These are phyloP conservation scores for Penicillium brevicompactum DNA, from an alignment of 2,329 filamentous ascomycete genomes.

Conservation along the genomic window DNA sequence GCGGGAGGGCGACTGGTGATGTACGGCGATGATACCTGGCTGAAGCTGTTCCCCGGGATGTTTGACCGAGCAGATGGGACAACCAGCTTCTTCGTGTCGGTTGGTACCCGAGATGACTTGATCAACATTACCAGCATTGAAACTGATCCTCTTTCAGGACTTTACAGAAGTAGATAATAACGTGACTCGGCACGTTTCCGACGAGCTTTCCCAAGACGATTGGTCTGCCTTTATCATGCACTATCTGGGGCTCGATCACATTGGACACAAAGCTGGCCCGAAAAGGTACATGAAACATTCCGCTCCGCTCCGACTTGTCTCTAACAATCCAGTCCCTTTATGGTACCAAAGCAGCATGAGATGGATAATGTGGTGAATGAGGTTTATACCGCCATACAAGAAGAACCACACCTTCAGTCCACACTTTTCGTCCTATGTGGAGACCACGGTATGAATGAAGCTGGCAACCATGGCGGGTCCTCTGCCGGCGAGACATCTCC, in stretches of 20 bases:
- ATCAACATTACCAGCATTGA: background rate
- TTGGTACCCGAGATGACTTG: conserved; percentile 41
- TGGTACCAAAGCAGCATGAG: conserved; percentile 89
- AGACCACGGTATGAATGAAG: conserved; percentile 99
- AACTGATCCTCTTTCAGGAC: conserved; percentile 60
- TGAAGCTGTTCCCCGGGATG: conserved; percentile 89
- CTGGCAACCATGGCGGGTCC: conserved; percentile 93
- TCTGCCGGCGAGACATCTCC: conserved; percentile 92
- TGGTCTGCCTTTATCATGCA: conserved; percentile 95
- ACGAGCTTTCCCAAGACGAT: conserved; percentile 73
- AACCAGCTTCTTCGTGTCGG: conserved; percentile 96
- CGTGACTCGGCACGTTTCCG: conserved; percentile 84
- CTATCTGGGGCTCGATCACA: conserved; percentile 94
- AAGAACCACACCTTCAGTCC: conserved; percentile 68
- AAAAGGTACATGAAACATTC: conserved; percentile 58
- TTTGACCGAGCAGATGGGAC: conserved; percentile 90
- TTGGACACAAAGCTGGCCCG: conserved; percentile 93
- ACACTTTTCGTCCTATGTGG: conserved; percentile 85
- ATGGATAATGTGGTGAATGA: conserved; percentile 82
- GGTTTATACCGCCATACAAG: conserved; percentile 76
- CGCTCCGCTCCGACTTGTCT: background rate
- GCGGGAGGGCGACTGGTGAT: conserved; percentile 80
- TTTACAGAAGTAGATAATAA: conserved; percentile 98
- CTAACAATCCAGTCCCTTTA: conserved; percentile 67
- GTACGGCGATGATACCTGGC: conserved; percentile 98